Evolutionary conservation across 257 asterid species (phyloP), one percentile per base, ranked within the genome.

Genomic region (Fraxinus anomala): DNA sequence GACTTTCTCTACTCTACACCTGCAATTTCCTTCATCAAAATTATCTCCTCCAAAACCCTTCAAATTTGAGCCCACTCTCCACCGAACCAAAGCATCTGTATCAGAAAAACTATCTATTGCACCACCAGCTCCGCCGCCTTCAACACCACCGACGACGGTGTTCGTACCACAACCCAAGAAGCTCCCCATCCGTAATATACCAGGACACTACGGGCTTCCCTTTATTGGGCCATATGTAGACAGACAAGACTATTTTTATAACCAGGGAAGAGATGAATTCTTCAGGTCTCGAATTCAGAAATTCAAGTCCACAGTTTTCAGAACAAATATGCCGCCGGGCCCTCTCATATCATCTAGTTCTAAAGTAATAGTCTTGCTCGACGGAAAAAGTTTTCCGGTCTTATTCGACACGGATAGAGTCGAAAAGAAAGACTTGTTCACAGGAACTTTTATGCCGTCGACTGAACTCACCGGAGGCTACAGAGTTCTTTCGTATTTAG

Each of bases 261-360:
- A 90, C 77, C 97, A 93, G 75, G 97, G 96, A 24, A 79, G 80
- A 70, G 89, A 92, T 21, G 98, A 88, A 6, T 93, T 74, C 33
- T 93, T 93, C 92, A 89, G 81, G 36, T 90, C 97, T 3, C 69
- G 97, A 79, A 83, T 92, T 63, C 86, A 77, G 3, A 91, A 89
- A 36, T 77, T 90, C 80, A 76, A 87, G 3, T 93, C 98, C 16
- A 94, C 98, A 0, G 94, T 94, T 2, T 94, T 92, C 86, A 37
- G 89, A 17, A 81, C 92, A 7, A 94, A 94, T 81, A 94, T 94
- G 98, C 97, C 98, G 14, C 97, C 98, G 3, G 97, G 97, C 0
- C 96, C 97, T 0, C 74, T 89, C 80, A 91, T 92, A 65, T 85
- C 97, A 3, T 79, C 59, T 78, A 74, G 81, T 74, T 84, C 97